Conservation (phyloP, 768 basidiomycete species). For the Kondoa subrosea region DNA sequence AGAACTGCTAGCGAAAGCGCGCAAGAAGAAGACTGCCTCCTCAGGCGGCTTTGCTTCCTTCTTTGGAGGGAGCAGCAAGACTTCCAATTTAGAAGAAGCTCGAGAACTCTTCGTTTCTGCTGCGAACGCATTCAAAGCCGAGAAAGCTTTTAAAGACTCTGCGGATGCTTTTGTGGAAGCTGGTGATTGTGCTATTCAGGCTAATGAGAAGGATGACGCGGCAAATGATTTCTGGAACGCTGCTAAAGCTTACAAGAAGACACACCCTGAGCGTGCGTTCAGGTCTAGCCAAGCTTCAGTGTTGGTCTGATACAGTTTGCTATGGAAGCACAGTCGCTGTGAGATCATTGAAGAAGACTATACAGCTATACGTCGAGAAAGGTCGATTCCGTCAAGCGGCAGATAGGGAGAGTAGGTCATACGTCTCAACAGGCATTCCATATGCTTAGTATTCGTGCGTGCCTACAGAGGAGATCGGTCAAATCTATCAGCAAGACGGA, state of each 20-base stretch:
- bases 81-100: conserved; percentile 81
- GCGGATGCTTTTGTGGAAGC: conserved; percentile 85
- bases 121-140: conserved; percentile 58
- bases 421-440: conserved; percentile 5
- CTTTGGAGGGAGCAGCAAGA: conserved; percentile 41
- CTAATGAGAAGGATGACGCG: conserved; percentile 79
- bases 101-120: conserved; percentile 90
- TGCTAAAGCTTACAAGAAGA: conserved; percentile 84
- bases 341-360: conserved; percentile 65
- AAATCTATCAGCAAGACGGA: conserved; percentile 74
- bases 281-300: background rate
- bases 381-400: conserved; percentile 95
- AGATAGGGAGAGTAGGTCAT: conserved; percentile 59
- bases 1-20: conserved; percentile 60
- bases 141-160: conserved; percentile 76
- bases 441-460: background rate
- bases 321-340: conserved; percentile 54
- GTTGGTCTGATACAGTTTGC: background rate
- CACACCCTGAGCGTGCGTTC: conserved; percentile 59
- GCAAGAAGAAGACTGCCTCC: conserved; percentile 76
- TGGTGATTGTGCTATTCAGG: conserved; percentile 80
- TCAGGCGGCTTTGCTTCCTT: conserved; percentile 13
- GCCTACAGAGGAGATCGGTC: conserved; percentile 57
- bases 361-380: conserved; percentile 58
- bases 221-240: conserved; percentile 98